A percentile compares a stretch with the other conserved stretches of the same genome.
phyloP scores from a whole-genome alignment of 345 rosid species.

The Passiflora organensis region DNA sequence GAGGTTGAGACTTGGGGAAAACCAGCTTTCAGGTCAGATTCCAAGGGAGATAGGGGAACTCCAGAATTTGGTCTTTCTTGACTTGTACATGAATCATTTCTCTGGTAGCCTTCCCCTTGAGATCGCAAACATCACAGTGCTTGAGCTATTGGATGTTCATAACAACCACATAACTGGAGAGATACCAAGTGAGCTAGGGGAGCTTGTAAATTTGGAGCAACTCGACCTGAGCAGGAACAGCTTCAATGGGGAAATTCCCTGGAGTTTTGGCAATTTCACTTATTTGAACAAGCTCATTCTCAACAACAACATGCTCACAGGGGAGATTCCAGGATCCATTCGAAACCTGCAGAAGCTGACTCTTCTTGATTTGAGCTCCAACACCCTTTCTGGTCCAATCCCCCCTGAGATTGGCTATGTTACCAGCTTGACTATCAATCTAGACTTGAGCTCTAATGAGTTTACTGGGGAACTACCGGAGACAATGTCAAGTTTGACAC shows the following conservation, averaged over 20 bases:
- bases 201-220: slow-evolving; percentile 92
- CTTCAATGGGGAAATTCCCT: slow-evolving; percentile 64
- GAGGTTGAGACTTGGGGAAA: slow-evolving; percentile 88
- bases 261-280: slow-evolving; percentile 80
- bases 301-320: slow-evolving; percentile 72
- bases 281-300: slow-evolving; percentile 92
- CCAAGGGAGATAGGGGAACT: slow-evolving; percentile 80
- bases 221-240: slow-evolving; percentile 92
- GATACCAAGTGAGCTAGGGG: slow-evolving; percentile 73
- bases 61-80: slow-evolving; percentile 90
- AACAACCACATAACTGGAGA: slow-evolving; percentile 75
- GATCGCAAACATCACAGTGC: slow-evolving; percentile 71
- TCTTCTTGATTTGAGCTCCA: slow-evolving; percentile 79
- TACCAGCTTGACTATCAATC: slow-evolving; percentile 72
- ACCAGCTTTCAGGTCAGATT: slow-evolving; percentile 79
- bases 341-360: slow-evolving; percentile 67
- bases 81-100: slow-evolving; percentile 82
- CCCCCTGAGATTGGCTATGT: slow-evolving; percentile 72
- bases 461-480: slow-evolving; percentile 66
- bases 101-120: slow-evolving; percentile 68
- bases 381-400: slow-evolving; percentile 62
- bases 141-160: slow-evolving; percentile 84
- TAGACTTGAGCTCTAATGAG: slow-evolving; percentile 70
- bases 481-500: slow-evolving; percentile 64
- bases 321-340: slow-evolving; percentile 63